Conservation (phyloP, 116 monocot species). For the Zostera marina region DNA sequence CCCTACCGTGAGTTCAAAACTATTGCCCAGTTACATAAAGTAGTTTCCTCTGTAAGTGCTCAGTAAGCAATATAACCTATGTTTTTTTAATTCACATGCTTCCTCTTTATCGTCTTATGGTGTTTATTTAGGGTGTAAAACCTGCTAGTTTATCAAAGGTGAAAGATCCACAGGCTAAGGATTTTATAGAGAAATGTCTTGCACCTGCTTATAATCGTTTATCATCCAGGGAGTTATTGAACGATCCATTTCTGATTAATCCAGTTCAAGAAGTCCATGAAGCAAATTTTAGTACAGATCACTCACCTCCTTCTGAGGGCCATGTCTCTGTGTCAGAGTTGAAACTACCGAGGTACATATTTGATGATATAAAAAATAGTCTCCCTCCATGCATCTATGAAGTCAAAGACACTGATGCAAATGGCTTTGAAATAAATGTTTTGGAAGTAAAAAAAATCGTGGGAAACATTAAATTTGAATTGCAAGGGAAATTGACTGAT, state of each 20-base stretch:
- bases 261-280: conserved; percentile 4
- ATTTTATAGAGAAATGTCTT: conserved; percentile 62
- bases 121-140: conserved; percentile 36
- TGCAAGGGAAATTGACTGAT: conserved; percentile 1
- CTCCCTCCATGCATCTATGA: conserved; percentile 6
- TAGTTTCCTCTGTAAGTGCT: conserved; percentile 44
- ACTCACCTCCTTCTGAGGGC: conserved; percentile 3
- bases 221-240: conserved; percentile 38
- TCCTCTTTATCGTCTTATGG: neutral
- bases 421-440: neutral
- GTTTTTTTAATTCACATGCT: neutral
- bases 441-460: conserved; percentile 2
- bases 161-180: conserved; percentile 34
- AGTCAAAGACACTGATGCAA: neutral
- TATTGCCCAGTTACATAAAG: conserved; percentile 47
- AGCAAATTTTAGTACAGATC: neutral
- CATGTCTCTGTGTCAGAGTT: neutral
- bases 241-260: conserved; percentile 35
- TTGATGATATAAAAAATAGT: conserved; percentile 4
- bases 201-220: conserved; percentile 32
- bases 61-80: neutral
- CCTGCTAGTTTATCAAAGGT: conserved; percentile 52
- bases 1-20: conserved; percentile 56
- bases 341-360: neutral
- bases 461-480: conserved; percentile 2